Base-by-base conservation (phyloP, 2,329 filamentous ascomycete species). In the Diaporthe longicolla region DNA sequence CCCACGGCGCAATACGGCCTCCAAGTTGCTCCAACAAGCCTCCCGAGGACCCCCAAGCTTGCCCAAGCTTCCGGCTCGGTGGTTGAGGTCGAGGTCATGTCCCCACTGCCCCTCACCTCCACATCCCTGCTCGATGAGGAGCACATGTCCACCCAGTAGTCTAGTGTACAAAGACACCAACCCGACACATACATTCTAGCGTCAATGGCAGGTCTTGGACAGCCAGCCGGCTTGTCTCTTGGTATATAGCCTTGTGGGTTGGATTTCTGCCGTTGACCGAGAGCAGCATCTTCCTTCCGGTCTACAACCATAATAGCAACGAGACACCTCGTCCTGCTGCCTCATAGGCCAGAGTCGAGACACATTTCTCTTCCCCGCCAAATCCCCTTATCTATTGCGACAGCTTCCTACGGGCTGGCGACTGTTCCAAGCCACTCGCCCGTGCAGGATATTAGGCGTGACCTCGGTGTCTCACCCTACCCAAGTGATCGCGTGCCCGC, bases 401-500 rank as follows among this genome's bases (percentile, higher is more conserved):
- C 58, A 63, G 69, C 43, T 63, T 55, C 43, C 32, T 66, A 35
- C 58, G 45, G 59, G 43, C 43, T 37, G 48, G 69, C 50, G 43
- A 40, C 73, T 74, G 29, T 40, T 54, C 43, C 43, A 43, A 58
- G 54, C 50, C 57, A 73, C 57, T 48, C 45, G 57, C 63, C 37
- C 57, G 32, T 21, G 48, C 73, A 58, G 72, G 13, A 40, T 17
- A 61, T 40, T 59, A 35, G 26, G 63, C 40, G 73, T 75, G 73
- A 75, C 73, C 71, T 54, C 17, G 29, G 17, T 74, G 61, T 74
- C 73, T 74, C 63, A 72, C 65, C 55, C 70, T 43, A 24, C 40
- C 70, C 15, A 70, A 26, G 15, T 75, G 73, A 59, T 75, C 73
- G 73, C 65, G 70, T 75, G 73, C 73, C 73, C 65, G 73, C 73